These are phyloP conservation scores for Boletales sp. DNA, from an alignment of 768 basidiomycete species.

Conservation along the genomic window DNA sequence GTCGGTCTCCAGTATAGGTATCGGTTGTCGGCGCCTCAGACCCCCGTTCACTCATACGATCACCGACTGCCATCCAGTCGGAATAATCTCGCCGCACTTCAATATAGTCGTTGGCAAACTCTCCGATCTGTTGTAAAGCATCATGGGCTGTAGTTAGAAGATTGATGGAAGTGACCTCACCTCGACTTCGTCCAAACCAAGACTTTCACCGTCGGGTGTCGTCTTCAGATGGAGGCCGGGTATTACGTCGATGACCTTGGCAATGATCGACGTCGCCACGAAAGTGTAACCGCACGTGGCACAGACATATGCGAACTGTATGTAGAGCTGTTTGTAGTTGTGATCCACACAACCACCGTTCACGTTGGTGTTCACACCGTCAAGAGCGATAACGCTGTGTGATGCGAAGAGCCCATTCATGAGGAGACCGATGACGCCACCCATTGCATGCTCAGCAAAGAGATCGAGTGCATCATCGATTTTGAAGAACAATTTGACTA, in stretches of 20 bases:
- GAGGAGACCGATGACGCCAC: conserved; percentile 74
- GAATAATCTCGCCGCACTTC: conserved; percentile 65
- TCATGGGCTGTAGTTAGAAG: background rate
- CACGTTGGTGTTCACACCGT: conserved; percentile 55
- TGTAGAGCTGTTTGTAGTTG: conserved; percentile 77
- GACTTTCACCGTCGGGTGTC: conserved; percentile 51
- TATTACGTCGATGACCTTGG: conserved; percentile 51
- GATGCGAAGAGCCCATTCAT: conserved; percentile 76
- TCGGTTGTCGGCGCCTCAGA: conserved; percentile 10
- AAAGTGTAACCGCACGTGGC: conserved; percentile 59
- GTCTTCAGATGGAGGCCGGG: conserved; percentile 57
- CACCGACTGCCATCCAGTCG: conserved; percentile 42
- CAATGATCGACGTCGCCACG: conserved; percentile 57
- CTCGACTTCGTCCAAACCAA: conserved; percentile 72
- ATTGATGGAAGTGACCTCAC: conserved; percentile 32
- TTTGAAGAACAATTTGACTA: conserved; percentile 64
- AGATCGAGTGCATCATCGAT: conserved; percentile 92
- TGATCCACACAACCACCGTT: conserved; percentile 71
- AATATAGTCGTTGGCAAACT: conserved; percentile 67
- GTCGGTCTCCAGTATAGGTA: conserved; percentile 32
- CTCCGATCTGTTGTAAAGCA: conserved; percentile 47
- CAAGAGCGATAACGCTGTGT: conserved; percentile 56
- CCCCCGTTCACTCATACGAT: conserved; percentile 4
- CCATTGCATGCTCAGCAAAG: conserved; percentile 87
- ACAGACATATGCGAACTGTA: conserved; percentile 64